Evolutionary conservation across 2,329 filamentous ascomycete species (phyloP), one percentile per base, ranked within the genome.

Genomic region (Neurospora sp.): DNA sequence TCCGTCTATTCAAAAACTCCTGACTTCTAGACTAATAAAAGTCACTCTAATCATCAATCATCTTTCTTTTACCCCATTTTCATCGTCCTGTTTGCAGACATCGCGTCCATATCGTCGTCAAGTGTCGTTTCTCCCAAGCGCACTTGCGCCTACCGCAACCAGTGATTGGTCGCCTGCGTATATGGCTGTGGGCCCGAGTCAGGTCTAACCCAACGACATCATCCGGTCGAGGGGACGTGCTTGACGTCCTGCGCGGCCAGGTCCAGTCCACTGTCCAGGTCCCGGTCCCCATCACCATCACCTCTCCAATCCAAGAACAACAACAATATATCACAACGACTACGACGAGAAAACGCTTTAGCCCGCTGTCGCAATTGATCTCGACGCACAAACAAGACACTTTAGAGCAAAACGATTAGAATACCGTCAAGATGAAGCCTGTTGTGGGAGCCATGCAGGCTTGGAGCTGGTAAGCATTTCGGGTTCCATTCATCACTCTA

Each of bases 401-500:
- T 5, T 17, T 36, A 3, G 28, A 33, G 1, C 0, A 5, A 33
- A 36, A 5, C 13, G 13, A 17, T 62, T 10, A 5, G 7, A n/a
- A 40, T 13, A 23, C 66, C 67, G 67, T 66, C 70, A 75, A 52
- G 78, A 97, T 97, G 94, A 97, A 97, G 90, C 94, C 95, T 76
- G 85, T 98, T 79, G 92, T 98, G 76, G 91, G 93, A 79, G 90
- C 93, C 75, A 87, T 94, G 84, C 94, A 97, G 84, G 95, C 94
- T 78, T 97, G 94, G 93, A 93, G 90, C 84, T 97, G 94, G 94
- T 97, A 85, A 78, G 89, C 68, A 43, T 10, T 4, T 4, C n/a
- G 40, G 40, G 67, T 58, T 71, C 52, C 23, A 58, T 43, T 33
- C 58, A 11, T 36, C 42, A 42, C 36, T 38, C 28, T 17, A 33